A percentile compares a stretch with the other conserved stretches of the same genome.
These are phyloP conservation scores for Ascochyta lentis DNA, from an alignment of 2,329 filamentous ascomycete genomes.

Conservation along the genomic window DNA sequence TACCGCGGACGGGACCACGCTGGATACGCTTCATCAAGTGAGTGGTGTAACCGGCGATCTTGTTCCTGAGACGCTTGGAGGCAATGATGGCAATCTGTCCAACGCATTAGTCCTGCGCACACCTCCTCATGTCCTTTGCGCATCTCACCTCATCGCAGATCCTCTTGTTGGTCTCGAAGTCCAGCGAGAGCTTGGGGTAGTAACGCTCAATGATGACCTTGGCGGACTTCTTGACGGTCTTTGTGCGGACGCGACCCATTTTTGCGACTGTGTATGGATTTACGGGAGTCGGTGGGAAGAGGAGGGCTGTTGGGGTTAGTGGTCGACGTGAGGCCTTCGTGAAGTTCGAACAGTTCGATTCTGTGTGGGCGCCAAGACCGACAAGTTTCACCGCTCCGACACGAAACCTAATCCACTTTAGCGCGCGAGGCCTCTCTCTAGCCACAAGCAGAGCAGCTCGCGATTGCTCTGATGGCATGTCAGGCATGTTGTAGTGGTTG, in stretches of 20 bases:
- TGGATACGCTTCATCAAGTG: slow-evolving; percentile 96
- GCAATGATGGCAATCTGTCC: slow-evolving; percentile 87
- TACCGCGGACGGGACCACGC: slow-evolving; percentile 97
- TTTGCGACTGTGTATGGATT: slow-evolving; percentile 45
- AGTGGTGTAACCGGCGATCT: slow-evolving; percentile 90
- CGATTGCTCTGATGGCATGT: too few species aligned
- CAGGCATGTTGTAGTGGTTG: too few species aligned
- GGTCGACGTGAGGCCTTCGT: slow-evolving; percentile 31
- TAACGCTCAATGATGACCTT: slow-evolving; percentile 97
- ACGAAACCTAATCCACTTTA: too few species aligned
- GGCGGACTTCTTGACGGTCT: slow-evolving; percentile 83
- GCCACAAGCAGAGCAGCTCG: too few species aligned
- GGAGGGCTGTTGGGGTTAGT: slow-evolving; percentile 40
- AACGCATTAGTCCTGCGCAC: slow-evolving; percentile 68
- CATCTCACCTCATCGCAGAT: slow-evolving; percentile 85
- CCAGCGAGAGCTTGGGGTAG: slow-evolving; percentile 93
- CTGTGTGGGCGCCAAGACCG: slow-evolving; percentile 18
- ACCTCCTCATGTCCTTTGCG: background rate
- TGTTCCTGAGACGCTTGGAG: slow-evolving; percentile 99
- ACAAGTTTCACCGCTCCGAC: background rate
- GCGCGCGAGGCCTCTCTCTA: too few species aligned
- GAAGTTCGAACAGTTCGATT: slow-evolving; percentile 10
- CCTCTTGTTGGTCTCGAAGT: slow-evolving; percentile 99
- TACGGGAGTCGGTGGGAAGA: slow-evolving; percentile 31
- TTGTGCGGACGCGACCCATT: slow-evolving; percentile 65